Evolutionary conservation across 2,329 filamentous ascomycete genomes (phyloP), one percentile per base, ranked within the genome.

Genomic region (Didymella arachidicola): DNA sequence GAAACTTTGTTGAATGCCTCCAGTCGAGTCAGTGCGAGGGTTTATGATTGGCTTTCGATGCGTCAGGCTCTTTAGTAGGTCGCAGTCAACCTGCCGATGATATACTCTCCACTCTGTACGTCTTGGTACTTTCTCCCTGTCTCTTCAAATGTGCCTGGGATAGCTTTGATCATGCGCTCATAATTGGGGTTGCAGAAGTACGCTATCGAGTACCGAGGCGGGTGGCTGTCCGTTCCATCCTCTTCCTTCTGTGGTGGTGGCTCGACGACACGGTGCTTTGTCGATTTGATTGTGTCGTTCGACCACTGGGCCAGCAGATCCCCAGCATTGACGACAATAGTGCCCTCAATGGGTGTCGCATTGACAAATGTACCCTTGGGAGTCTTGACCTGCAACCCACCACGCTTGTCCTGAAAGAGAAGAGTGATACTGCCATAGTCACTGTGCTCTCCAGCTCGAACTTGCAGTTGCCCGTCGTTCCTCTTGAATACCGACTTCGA

Each of bases 161-260:
- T 86, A 1, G 89, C 91, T 67, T 95, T 90, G 64, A 96, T 96
- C 54, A 85, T 80, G 65, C 83, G 85, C 60, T 90, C 85, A 72
- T 87, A 89, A 72, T 96, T 93, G 8, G 92, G 92, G 67, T 96
- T 94, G 81, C 92, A 96, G 74, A 96, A 96, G 79, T 96, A 97
- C 68, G 93, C 93, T 72, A 97, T 89, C 68, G 90, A 94, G 72
- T 97, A 97, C 27, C 81, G 66, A 6, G 92, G 83, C 1, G 92
- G 92, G 75, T 96, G 89, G 18, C 82, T 83, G 3, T 74, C 75
- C 7, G 78, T 79, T 16, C 79, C 80, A 4, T 82, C 83, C 16
- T 81, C 80, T 0, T 78, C 73, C 11, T 68, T 61, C 38, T 74
- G 74, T 4, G 74, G 69, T 0, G 91, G 90, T 2, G 93, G 93